Evolutionary conservation across 306 rosid species (phyloP), one percentile per base, ranked within the genome.

Genomic region (Erythrophleum fordii): DNA sequence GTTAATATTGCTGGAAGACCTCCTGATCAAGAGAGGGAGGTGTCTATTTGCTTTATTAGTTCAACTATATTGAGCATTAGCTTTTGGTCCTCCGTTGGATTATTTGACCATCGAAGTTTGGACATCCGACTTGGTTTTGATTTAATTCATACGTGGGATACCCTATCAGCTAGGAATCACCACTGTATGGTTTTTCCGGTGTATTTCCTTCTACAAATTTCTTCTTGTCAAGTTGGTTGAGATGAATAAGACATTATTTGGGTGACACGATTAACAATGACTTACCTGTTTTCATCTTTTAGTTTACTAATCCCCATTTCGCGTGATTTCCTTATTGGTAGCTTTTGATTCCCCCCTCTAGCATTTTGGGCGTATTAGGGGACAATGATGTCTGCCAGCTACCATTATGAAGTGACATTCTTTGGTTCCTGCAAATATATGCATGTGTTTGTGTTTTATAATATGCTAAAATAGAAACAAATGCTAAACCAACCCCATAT

Each of bases 1-100:
- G 67, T 16, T 16, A 8, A 18, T 46, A n/a, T 70, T 42, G 59
- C 72, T 12, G 17, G 68, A 69, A 70, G 83, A 56, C 48, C 77
- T 16, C 35, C 48, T 69, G 69, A 35, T 68, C 34, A 53, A 18
- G 69, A 31, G 53, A 22, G 51, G 17, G 52, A 31, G 65, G 66
- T 20, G n/a, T 4, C 34, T 2, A 0, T 37, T 25, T 39, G 55
- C 39, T 58, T 56, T 35, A 7, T 60, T 75, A 29, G n/a, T 53
- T 37, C 0, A 3, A 29, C 62, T 46, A 39, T 13, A 55, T 44
- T 61, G 46, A 1, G 29, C 69, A 26, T 22, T 28, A 64, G 25
- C n/a, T 67, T 52, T 52, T 22, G 37, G 35, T 64, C 39, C 58
- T 26, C 70, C 35, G 42, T 73, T 67, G 68, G 56, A 22, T 48